Conservation (phyloP, 2,329 filamentous ascomycete genomes). For the Cylindrodendrum hubeiense region DNA sequence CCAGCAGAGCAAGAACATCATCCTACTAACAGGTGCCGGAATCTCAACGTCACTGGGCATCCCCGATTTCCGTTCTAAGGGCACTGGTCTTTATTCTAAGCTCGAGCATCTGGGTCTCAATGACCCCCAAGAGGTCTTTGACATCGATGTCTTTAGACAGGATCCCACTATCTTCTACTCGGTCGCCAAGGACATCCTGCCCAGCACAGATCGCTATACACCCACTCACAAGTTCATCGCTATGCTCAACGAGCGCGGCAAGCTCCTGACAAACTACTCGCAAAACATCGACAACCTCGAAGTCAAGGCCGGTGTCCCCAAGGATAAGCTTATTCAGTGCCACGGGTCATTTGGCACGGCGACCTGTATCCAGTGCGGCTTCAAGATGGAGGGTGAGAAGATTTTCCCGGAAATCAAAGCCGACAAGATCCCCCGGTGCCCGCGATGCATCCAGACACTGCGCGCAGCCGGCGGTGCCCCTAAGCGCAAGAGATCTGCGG, state of each 20-base stretch:
- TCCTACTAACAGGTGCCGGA: slow-evolving; percentile 94
- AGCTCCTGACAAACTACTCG: slow-evolving; percentile 96
- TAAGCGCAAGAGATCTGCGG: slow-evolving; percentile 57
- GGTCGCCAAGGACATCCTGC: slow-evolving; percentile 90
- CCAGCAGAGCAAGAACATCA: slow-evolving; percentile 81
- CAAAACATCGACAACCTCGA: slow-evolving; percentile 99
- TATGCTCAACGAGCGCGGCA: slow-evolving; percentile 86
- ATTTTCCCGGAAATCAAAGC: slow-evolving; percentile 86
- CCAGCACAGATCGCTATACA: slow-evolving; percentile 82
- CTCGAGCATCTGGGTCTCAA: slow-evolving; percentile 80
- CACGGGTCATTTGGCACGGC: slow-evolving; percentile 97
- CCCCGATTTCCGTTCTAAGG: slow-evolving; percentile 95
- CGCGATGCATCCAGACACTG: slow-evolving; percentile 73
- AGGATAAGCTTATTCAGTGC: slow-evolving; percentile 91
- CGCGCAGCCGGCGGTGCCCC: slow-evolving; percentile 41
- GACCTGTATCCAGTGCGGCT: slow-evolving; percentile 84
- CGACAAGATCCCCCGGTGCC: slow-evolving; percentile 82
- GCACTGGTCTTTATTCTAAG: slow-evolving; percentile 90
- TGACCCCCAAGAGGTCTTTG: slow-evolving; percentile 96
- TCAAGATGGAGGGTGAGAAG: slow-evolving; percentile 78
- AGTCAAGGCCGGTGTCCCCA: slow-evolving; percentile 82
- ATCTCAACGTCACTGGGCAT: slow-evolving; percentile 98
- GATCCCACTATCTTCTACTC: slow-evolving; percentile 93
- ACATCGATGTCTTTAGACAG: slow-evolving; percentile 86
- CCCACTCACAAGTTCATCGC: slow-evolving; percentile 96